Conservation (phyloP, 1,284 basidiomycete species). For the Pseudozyma hubeiensis region DNA sequence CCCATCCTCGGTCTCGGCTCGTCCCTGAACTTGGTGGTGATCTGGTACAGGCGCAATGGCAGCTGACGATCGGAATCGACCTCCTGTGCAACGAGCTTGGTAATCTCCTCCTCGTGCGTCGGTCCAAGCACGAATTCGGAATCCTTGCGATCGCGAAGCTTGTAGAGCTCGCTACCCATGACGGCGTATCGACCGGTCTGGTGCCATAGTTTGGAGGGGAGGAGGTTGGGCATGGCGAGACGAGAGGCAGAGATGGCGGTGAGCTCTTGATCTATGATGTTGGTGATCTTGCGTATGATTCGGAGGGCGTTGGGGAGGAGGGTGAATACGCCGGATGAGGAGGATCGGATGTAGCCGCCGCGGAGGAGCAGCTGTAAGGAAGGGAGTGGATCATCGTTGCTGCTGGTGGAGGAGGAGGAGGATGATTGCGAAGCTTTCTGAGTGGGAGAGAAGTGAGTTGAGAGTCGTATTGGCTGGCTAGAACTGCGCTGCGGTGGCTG, state of each 20-base stretch:
- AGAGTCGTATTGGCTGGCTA: constrained; percentile 25
- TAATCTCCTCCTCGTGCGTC: constrained; percentile 70
- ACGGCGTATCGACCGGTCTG: constrained; percentile 59
- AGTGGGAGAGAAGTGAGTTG: constrained; percentile 33
- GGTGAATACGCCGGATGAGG: constrained; percentile 68
- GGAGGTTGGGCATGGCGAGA: constrained; percentile 66
- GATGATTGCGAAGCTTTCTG: constrained; percentile 22
- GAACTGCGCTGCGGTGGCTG: not conserved
- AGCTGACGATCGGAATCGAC: constrained; percentile 60
- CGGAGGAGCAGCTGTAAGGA: constrained; percentile 56
- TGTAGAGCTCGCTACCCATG: constrained; percentile 68
- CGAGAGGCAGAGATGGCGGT: constrained; percentile 57
- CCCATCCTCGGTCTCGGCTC: constrained; percentile 69
- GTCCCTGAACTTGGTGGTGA: constrained; percentile 68
- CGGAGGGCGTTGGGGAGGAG: constrained; percentile 67
- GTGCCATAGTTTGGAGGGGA: constrained; percentile 64
- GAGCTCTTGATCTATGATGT: constrained; percentile 68
- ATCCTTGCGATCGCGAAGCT: constrained; percentile 63
- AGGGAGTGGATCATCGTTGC: constrained; percentile 22
- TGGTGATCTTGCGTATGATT: constrained; percentile 62
- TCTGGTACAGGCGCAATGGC: constrained; percentile 68
- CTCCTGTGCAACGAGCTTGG: constrained; percentile 62
- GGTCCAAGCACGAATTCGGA: constrained; percentile 67
- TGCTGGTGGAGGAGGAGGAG: not conserved
- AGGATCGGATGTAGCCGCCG: constrained; percentile 66